phyloP scores from a whole-genome alignment of 2,329 filamentous ascomycete species.

The Chrysosporium keratinophilum region DNA sequence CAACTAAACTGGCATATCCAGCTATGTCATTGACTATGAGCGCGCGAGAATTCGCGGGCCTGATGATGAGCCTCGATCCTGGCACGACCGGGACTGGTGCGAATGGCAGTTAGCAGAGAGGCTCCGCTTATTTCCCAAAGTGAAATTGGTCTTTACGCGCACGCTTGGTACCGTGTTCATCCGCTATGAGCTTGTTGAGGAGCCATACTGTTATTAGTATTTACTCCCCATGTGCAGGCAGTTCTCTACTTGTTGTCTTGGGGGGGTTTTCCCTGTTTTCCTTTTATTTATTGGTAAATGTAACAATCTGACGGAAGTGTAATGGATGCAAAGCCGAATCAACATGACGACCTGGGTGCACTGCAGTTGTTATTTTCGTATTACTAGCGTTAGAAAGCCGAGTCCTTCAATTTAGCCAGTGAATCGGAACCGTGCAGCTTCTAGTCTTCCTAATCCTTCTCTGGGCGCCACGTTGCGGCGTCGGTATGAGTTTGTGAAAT shows the following conservation, averaged over 20 bases:
- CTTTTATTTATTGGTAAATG: neutral
- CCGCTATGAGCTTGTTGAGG: too few relatives aligned
- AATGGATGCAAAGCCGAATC: neutral
- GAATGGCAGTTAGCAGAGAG: neutral
- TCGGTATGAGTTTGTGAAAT: constrained; percentile 92
- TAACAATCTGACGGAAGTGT: neutral
- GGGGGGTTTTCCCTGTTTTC: too few relatives aligned
- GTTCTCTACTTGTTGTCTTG: too few relatives aligned
- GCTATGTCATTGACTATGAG: constrained; percentile 13
- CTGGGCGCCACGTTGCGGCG: constrained; percentile 89
- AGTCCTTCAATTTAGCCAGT: constrained; percentile 34
- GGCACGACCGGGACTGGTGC: neutral
- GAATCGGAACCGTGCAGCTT: constrained; percentile 81
- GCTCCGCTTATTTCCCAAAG: too few relatives aligned
- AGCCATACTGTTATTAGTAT: too few relatives aligned
- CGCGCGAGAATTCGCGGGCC: neutral
- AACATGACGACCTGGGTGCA: constrained; percentile 4
- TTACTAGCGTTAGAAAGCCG: neutral
- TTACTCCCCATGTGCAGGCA: too few relatives aligned
- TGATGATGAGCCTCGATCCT: neutral
- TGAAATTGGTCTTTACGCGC: too few relatives aligned
- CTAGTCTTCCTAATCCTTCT: constrained; percentile 77
- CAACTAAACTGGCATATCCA: neutral
- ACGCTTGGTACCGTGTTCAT: too few relatives aligned
- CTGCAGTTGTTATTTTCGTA: neutral